Conservation (phyloP, 306 rosid genomes). For the Leucaena leucocephala region DNA sequence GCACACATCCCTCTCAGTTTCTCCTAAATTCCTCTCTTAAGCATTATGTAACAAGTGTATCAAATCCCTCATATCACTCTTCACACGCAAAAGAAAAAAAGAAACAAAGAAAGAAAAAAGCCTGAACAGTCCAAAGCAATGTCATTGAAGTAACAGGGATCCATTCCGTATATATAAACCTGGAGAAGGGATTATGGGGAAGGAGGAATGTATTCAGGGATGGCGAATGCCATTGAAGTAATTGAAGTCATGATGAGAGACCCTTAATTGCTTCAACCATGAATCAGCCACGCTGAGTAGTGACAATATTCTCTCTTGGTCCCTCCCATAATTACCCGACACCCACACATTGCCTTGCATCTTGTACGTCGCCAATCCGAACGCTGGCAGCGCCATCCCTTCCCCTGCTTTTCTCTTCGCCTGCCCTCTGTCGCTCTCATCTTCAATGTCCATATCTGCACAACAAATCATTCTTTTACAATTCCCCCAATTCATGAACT, state of each 20-base stretch:
- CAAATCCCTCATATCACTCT: slow-evolving; percentile 12
- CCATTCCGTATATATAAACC: no score
- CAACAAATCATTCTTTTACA: not conserved
- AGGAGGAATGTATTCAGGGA: slow-evolving; percentile 35
- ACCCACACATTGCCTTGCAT: slow-evolving; percentile 88
- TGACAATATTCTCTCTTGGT: slow-evolving; percentile 69
- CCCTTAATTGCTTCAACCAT: slow-evolving; percentile 91
- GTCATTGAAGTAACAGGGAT: not conserved
- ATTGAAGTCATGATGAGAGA: slow-evolving; percentile 94
- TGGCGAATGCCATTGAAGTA: slow-evolving; percentile 64
- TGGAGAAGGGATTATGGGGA: no score
- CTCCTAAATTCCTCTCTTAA: not conserved
- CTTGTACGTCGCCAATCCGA: slow-evolving; percentile 94
- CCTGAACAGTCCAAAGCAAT: not conserved
- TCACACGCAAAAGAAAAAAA: not conserved
- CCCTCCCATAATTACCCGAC: slow-evolving; percentile 76
- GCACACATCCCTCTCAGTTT: not conserved
- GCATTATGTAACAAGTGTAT: not conserved
- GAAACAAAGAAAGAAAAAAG: not conserved
- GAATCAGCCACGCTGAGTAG: slow-evolving; percentile 88
- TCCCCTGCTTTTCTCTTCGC: slow-evolving; percentile 64
- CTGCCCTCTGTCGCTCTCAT: slow-evolving; percentile 49
- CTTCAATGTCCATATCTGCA: slow-evolving; percentile 72
- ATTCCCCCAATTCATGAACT: not conserved
- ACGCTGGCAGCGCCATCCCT: slow-evolving; percentile 63